Conservation (phyloP, 768 basidiomycete genomes). For the Lactifluus echinatus region DNA sequence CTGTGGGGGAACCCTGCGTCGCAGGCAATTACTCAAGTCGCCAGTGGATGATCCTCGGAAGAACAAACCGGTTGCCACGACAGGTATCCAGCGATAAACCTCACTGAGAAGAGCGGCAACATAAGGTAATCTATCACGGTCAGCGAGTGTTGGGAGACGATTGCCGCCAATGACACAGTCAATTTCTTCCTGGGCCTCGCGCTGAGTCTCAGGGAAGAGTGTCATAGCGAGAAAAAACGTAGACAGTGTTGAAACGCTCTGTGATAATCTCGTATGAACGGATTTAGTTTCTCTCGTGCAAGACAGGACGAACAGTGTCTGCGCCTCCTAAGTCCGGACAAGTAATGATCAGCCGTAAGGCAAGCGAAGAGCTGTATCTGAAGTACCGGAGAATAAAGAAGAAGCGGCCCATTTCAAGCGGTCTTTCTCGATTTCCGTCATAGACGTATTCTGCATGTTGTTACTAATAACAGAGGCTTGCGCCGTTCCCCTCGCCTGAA, state of each 20-base stretch:
- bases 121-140: conserved; percentile 23
- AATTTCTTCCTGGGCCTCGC: conserved; percentile 24
- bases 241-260: conserved; percentile 21
- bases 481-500: conserved; percentile 19
- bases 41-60: neutral
- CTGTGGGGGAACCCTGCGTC: conserved; percentile 21
- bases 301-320: conserved; percentile 13
- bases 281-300: neutral
- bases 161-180: conserved; percentile 19
- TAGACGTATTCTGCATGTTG: conserved; percentile 1
- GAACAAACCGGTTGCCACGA: conserved; percentile 21
- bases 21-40: neutral
- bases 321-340: conserved; percentile 5
- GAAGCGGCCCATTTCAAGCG: conserved; percentile 22
- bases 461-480: conserved; percentile 17
- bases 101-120: conserved; percentile 23
- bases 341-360: neutral
- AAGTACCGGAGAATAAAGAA: conserved; percentile 19
- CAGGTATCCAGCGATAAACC: conserved; percentile 25
- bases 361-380: neutral
- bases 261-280: neutral
- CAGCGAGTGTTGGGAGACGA: conserved; percentile 18
- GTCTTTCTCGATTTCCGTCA: conserved; percentile 10
- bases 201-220: conserved; percentile 23
- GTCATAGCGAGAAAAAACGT: conserved; percentile 24